phyloP scores from a whole-genome alignment of 768 basidiomycete species.

The Hypsizygus marmoreus region DNA sequence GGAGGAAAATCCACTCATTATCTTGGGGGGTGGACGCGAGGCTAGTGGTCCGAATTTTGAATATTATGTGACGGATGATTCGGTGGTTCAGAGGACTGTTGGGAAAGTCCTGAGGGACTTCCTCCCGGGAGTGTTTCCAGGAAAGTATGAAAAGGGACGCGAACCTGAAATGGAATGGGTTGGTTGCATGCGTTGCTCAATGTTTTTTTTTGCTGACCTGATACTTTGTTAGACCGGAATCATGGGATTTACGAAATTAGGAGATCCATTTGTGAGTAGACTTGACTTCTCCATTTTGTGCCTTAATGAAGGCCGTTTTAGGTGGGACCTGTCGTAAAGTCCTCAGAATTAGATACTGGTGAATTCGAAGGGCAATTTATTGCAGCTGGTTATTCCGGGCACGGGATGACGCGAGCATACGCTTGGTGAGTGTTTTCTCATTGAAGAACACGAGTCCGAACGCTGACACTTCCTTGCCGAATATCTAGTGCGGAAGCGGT shows the following conservation, averaged over 20 bases:
- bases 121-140: constrained; percentile 59
- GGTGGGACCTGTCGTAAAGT: constrained; percentile 62
- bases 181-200: constrained; percentile 25
- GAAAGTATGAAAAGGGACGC: constrained; percentile 45
- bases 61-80: constrained; percentile 59
- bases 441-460: background rate
- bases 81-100: constrained; percentile 46
- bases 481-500: constrained; percentile 64
- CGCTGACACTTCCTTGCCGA: constrained; percentile 2
- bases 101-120: constrained; percentile 56
- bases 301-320: constrained; percentile 21
- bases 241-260: constrained; percentile 68
- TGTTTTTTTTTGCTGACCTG: background rate
- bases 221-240: constrained; percentile 65
- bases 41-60: constrained; percentile 46
- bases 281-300: background rate
- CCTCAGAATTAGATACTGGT: constrained; percentile 19
- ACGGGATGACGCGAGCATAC: constrained; percentile 80
- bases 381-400: constrained; percentile 72
- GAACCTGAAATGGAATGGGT: constrained; percentile 86
- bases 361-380: constrained; percentile 64
- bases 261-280: constrained; percentile 66
- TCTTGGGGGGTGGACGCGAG: constrained; percentile 72
- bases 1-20: constrained; percentile 54
- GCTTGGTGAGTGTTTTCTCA: constrained; percentile 51